Conservation (phyloP, 257 asterid species). For the Solanum paucissectum region DNA sequence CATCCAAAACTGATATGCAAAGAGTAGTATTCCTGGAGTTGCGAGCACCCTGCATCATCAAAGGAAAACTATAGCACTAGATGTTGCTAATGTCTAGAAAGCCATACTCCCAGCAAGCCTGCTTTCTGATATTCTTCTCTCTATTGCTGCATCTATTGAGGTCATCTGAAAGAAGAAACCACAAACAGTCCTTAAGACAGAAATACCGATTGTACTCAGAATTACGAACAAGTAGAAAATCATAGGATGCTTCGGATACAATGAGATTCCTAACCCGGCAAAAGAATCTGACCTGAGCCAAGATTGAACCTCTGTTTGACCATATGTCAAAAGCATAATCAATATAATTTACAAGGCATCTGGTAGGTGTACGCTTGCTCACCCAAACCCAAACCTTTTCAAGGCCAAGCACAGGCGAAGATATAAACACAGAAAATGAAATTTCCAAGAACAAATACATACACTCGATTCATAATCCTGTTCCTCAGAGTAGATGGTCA, state of each 20-base stretch:
- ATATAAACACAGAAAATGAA: background rate
- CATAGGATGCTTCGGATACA: constrained; percentile 19
- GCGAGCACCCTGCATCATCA: background rate
- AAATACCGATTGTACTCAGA: background rate
- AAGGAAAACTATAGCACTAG: background rate
- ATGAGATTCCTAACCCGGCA: constrained; percentile 37
- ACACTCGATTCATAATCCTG: constrained; percentile 14
- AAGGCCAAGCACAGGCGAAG: constrained; percentile 1
- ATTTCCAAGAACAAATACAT: constrained; percentile 39
- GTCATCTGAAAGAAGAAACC: constrained; percentile 80
- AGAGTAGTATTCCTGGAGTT: background rate
- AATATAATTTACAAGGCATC: constrained; percentile 28
- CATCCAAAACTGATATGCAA: background rate
- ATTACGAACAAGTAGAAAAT: background rate
- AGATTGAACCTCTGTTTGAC: constrained; percentile 56
- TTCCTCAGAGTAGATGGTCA: background rate
- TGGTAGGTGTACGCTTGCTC: constrained; percentile 36
- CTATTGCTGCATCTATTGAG: constrained; percentile 96
- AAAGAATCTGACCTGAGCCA: constrained; percentile 94
- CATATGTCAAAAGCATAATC: constrained; percentile 29
- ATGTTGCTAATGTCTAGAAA: constrained; percentile 19
- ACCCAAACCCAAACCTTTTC: constrained; percentile 30
- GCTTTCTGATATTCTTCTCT: constrained; percentile 88
- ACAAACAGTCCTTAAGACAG: constrained; percentile 7
- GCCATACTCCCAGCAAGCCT: constrained; percentile 97